Percentiles rank a stretch among this genome's conserved stretches.
These are phyloP conservation scores for Phytophthora fragariaefolia DNA, from an alignment of 352 stramenopile genomes.

Conservation along the genomic window DNA sequence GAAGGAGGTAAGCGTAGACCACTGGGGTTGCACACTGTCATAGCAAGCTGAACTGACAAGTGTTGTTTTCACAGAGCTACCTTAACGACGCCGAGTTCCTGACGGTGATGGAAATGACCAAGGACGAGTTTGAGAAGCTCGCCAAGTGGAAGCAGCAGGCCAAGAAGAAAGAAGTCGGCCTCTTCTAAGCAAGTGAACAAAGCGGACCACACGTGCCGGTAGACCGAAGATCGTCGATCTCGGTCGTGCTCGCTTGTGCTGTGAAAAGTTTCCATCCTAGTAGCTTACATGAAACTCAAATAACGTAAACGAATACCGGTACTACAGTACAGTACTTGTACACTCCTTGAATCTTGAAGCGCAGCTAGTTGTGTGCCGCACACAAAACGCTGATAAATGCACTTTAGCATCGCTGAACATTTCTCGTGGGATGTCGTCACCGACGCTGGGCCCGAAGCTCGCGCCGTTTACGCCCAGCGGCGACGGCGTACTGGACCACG, in stretches of 20 bases:
- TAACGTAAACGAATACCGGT: too few species aligned
- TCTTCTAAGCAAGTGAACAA: slow-evolving; percentile 72
- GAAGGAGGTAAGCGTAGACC: slow-evolving; percentile 61
- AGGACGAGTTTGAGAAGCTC: slow-evolving; percentile 64
- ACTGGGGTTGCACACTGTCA: slow-evolving; percentile 16
- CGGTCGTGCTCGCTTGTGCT: slow-evolving; percentile 2
- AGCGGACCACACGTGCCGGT: neutral
- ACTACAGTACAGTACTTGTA: too few species aligned
- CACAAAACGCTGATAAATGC: neutral
- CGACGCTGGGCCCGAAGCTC: slow-evolving; percentile 58
- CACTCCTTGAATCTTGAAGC: too few species aligned
- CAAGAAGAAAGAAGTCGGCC: slow-evolving; percentile 87
- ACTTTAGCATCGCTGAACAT: neutral
- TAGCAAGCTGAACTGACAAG: slow-evolving; percentile 36
- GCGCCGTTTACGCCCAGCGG: slow-evolving; percentile 84
- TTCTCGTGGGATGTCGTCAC: slow-evolving; percentile 17
- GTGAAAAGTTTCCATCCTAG: slow-evolving; percentile 24
- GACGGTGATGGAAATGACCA: slow-evolving; percentile 68
- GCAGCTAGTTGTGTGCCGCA: neutral
- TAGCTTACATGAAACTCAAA: slow-evolving; percentile 34
- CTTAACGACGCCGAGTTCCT: slow-evolving; percentile 83
- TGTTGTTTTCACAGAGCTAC: slow-evolving; percentile 47
- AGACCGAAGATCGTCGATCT: neutral
- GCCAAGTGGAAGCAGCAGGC: slow-evolving; percentile 90
- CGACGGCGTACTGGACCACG: slow-evolving; percentile 63